phyloP scores from a whole-genome alignment of 1,284 basidiomycete species.

The Marasmius fiardii region DNA sequence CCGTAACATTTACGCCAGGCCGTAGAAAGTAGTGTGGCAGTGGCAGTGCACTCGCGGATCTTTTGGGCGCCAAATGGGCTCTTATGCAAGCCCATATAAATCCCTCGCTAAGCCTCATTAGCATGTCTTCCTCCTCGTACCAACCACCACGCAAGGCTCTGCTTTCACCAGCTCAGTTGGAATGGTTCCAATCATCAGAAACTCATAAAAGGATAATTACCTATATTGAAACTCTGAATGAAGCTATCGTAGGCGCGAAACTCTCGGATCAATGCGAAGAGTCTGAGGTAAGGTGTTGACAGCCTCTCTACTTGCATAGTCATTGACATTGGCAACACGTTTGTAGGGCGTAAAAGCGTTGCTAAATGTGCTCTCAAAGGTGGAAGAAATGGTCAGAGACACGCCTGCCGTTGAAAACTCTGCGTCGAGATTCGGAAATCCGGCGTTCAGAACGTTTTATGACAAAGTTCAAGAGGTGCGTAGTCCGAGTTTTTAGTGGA shows the following conservation, averaged over 20 bases:
- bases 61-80: not conserved
- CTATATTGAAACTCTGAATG: constrained; percentile 80
- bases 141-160: constrained; percentile 67
- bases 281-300: constrained; percentile 56
- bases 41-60: not conserved
- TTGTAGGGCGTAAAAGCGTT: constrained; percentile 61
- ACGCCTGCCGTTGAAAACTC: constrained; percentile 91
- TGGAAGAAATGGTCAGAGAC: constrained; percentile 62
- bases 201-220: constrained; percentile 71
- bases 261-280: constrained; percentile 61
- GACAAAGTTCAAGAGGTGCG: constrained; percentile 74
- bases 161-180: constrained; percentile 75
- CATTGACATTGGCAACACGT: not conserved
- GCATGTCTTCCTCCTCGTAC: constrained; percentile 6
- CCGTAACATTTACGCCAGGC: too few species aligned
- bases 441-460: constrained; percentile 92
- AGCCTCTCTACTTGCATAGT: constrained; percentile 10
- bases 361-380: constrained; percentile 60
- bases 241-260: constrained; percentile 73
- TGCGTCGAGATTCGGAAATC: constrained; percentile 94
- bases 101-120: too few species aligned
- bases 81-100: not conserved
- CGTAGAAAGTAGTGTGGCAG: too few species aligned
- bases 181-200: constrained; percentile 76
- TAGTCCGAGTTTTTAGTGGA: constrained; percentile 4